These are phyloP conservation scores for Rhizophagus clarus DNA, from an alignment of 192 early-diverging fungal species.

Conservation along the genomic window DNA sequence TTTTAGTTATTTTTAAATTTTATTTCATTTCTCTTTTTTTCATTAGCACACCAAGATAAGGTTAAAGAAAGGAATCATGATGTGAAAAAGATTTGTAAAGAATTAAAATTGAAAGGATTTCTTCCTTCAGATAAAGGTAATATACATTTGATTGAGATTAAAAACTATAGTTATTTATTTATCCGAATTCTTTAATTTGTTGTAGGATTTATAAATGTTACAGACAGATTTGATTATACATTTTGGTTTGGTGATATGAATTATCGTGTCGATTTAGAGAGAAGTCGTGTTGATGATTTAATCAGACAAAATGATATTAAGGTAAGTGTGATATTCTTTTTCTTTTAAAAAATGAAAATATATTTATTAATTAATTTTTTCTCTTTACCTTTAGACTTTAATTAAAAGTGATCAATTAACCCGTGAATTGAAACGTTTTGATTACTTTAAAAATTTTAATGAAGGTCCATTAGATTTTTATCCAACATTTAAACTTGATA, in stretches of 20 bases:
- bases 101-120: constrained; percentile 48
- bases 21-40: neutral
- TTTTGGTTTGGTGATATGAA: constrained; percentile 85
- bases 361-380: neutral
- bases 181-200: neutral
- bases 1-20: neutral
- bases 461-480: constrained; percentile 68
- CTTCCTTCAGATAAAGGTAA: constrained; percentile 22
- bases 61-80: constrained; percentile 38
- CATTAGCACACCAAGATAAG: constrained; percentile 48
- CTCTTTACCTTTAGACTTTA: constrained; percentile 36
- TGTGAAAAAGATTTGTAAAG: constrained; percentile 48
- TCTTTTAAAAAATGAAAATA: neutral
- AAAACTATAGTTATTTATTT: too few relatives aligned
- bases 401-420: constrained; percentile 50
- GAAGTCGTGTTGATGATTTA: constrained; percentile 52
- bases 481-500: constrained; percentile 86
- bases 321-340: constrained; percentile 20
- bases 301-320: constrained; percentile 53
- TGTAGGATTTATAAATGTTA: constrained; percentile 34
- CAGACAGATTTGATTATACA: constrained; percentile 55
- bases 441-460: constrained; percentile 52
- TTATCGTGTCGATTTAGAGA: constrained; percentile 63
- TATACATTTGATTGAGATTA: too few relatives aligned
- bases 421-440: constrained; percentile 30